Percentiles rank a stretch among this genome's conserved stretches.
phyloP scores from a whole-genome alignment of 1,284 basidiomycete genomes.

The Ganoderma lingzhi region DNA sequence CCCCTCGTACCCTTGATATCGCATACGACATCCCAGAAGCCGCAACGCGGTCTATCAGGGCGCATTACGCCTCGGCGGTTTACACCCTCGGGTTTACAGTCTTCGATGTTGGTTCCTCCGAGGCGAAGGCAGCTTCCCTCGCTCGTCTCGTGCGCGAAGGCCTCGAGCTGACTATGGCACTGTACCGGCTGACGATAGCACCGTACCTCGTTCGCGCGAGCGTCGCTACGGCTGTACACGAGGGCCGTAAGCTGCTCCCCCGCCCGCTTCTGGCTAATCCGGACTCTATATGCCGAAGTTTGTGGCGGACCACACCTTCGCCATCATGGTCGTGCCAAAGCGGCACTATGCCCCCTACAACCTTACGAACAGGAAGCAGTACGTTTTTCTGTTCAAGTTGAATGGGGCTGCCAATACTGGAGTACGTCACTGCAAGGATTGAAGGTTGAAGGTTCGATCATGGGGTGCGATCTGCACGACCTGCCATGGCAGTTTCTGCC shows the following conservation, averaged over 20 bases:
- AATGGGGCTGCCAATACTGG: neutral
- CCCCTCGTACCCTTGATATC: neutral
- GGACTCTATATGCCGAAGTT: neutral
- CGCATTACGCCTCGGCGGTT: neutral
- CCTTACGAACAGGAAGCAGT: neutral
- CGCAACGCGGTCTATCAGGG: neutral
- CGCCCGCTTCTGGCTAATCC: neutral
- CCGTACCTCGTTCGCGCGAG: neutral
- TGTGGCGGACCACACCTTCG: neutral
- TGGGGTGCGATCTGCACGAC: constrained; percentile 4
- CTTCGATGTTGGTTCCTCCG: neutral
- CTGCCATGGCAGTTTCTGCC: constrained; percentile 6
- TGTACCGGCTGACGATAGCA: neutral
- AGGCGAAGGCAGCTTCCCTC: neutral
- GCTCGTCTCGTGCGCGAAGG: neutral
- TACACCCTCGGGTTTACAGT: neutral
- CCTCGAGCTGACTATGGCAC: neutral
- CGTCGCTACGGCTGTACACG: neutral
- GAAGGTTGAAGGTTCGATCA: neutral
- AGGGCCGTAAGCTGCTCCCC: neutral
- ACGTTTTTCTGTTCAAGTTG: neutral
- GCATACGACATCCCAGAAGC: neutral
- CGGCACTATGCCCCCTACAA: neutral
- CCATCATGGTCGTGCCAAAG: neutral
- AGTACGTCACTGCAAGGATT: too few relatives aligned